phyloP scores from a whole-genome alignment of 2,329 filamentous ascomycete genomes.

The Exophiala calicioides region DNA sequence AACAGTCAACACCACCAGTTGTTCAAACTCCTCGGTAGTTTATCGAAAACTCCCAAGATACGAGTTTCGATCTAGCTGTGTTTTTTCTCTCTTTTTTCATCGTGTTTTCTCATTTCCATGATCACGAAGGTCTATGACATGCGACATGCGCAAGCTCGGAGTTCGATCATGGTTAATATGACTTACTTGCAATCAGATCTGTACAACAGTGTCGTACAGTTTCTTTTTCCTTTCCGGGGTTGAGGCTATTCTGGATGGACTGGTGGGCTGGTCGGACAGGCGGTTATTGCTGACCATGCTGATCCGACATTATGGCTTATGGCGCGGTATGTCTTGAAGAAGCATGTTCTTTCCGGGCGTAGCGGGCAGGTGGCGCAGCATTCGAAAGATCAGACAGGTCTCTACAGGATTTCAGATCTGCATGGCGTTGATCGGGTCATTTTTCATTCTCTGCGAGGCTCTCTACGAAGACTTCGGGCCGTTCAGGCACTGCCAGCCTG shows the following conservation, averaged over 20 bases:
- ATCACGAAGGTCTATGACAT: constrained; percentile 30
- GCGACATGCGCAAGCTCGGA: constrained; percentile 31
- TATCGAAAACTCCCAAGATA: background rate
- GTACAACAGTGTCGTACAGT: constrained; percentile 27
- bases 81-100: constrained; percentile 13
- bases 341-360: constrained; percentile 12
- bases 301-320: constrained; percentile 11
- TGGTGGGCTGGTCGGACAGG: constrained; percentile 3
- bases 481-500: too few species aligned
- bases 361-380: constrained; percentile 10
- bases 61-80: constrained; percentile 14
- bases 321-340: constrained; percentile 21
- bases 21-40: constrained; percentile 24
- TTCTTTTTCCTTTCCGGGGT: constrained; percentile 16
- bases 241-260: constrained; percentile 24
- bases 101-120: constrained; percentile 20
- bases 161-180: constrained; percentile 25
- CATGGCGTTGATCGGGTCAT: constrained; percentile 23
- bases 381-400: constrained; percentile 13
- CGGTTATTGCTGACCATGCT: constrained; percentile 3
- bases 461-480: too few species aligned
- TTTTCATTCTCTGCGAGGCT: constrained; percentile 12
- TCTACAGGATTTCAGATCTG: constrained; percentile 21
- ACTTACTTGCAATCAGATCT: constrained; percentile 23
- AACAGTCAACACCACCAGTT: constrained; percentile 15